phyloP scores from a whole-genome alignment of 345 rosid species.

The Acer negundo region DNA sequence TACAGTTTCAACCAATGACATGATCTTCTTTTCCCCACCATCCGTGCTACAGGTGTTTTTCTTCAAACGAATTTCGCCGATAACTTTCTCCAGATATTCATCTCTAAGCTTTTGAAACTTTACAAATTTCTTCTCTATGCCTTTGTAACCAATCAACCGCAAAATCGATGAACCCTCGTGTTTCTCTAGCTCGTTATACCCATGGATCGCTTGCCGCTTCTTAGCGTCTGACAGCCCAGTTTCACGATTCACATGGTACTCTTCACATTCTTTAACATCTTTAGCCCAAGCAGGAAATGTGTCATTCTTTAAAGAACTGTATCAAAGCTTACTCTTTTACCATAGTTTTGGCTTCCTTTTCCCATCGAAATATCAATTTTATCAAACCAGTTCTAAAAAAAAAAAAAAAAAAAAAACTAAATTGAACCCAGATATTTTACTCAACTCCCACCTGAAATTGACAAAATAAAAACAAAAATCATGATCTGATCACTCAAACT shows the following conservation, averaged over 20 bases:
- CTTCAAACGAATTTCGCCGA: too few relatives aligned
- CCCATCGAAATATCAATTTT: slow-evolving; percentile 49
- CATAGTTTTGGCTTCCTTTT: slow-evolving; percentile 58
- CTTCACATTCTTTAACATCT: too few relatives aligned
- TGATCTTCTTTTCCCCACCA: too few relatives aligned
- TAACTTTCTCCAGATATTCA: too few relatives aligned
- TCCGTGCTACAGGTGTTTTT: too few relatives aligned
- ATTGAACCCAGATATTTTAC: neutral
- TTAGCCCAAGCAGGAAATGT: too few relatives aligned
- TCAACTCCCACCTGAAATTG: neutral
- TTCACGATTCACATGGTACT: slow-evolving; percentile 42
- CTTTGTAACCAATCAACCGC: too few relatives aligned
- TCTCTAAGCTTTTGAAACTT: too few relatives aligned
- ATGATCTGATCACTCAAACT: neutral
- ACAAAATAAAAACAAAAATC: neutral
- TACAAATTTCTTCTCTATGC: too few relatives aligned
- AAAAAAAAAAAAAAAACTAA: neutral
- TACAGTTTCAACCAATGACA: too few relatives aligned
- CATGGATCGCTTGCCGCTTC: slow-evolving; percentile 52
- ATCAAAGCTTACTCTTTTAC: slow-evolving; percentile 28
- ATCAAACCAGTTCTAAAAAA: slow-evolving; percentile 5
- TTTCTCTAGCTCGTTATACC: slow-evolving; percentile 80
- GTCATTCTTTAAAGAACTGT: slow-evolving; percentile 6
- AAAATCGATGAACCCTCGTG: slow-evolving; percentile 66
- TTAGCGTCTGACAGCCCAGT: slow-evolving; percentile 61